phyloP scores from a whole-genome alignment of 768 basidiomycete genomes.

The Leucocoprinus leucothites region DNA sequence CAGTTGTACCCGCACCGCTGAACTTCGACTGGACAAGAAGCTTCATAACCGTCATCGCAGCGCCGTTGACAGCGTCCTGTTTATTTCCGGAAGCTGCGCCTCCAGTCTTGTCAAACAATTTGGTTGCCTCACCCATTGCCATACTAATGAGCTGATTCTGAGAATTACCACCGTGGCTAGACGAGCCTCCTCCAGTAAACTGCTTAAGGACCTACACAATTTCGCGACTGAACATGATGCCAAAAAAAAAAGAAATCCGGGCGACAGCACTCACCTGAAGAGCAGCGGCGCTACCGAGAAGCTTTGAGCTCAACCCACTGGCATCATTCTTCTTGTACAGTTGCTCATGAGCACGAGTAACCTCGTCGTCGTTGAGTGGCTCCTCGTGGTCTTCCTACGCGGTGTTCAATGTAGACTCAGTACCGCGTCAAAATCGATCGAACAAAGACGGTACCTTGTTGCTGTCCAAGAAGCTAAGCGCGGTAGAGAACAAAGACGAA shows the following conservation, averaged over 20 bases:
- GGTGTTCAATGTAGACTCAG: neutral
- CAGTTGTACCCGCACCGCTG: constrained; percentile 38
- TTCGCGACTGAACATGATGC: neutral
- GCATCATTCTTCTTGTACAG: constrained; percentile 57
- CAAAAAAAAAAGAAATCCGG: neutral
- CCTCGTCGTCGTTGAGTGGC: constrained; percentile 65
- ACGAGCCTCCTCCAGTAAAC: constrained; percentile 51
- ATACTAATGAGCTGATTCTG: constrained; percentile 74
- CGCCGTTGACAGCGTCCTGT: constrained; percentile 83
- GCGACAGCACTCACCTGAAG: constrained; percentile 45
- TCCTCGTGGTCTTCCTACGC: constrained; percentile 48
- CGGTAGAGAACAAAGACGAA: constrained; percentile 52
- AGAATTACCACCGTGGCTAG: constrained; percentile 30
- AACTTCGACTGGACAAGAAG: constrained; percentile 70
- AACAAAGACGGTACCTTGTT: constrained; percentile 44
- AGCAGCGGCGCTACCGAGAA: constrained; percentile 77
- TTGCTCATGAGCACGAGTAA: constrained; percentile 56
- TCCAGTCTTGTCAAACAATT: constrained; percentile 71
- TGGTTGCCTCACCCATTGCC: constrained; percentile 81
- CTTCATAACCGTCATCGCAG: constrained; percentile 85
- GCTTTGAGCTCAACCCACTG: constrained; percentile 50
- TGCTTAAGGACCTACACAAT: constrained; percentile 53
- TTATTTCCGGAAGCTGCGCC: constrained; percentile 64
- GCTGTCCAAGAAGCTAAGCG: constrained; percentile 47
- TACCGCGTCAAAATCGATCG: neutral